Conservation (phyloP, 768 basidiomycete genomes). For the Boletus rubroflammeus region DNA sequence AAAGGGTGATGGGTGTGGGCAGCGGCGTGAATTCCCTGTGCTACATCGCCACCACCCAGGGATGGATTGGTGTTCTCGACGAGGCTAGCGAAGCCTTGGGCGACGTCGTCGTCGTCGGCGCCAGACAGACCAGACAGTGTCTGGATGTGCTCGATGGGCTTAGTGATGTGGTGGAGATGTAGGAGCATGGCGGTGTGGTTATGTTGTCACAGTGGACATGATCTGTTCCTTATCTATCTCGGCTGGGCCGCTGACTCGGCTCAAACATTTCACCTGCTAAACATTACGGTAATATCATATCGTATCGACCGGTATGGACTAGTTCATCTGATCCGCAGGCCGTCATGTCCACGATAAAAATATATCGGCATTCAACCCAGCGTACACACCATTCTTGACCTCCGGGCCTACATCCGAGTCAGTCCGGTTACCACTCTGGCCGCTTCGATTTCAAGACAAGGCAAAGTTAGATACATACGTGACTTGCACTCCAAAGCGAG, state of each 20-base stretch:
- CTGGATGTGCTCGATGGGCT: conserved; percentile 29
- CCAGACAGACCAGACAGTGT: conserved; percentile 12
- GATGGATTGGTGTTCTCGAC: conserved; percentile 18
- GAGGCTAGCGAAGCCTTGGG: conserved; percentile 17
- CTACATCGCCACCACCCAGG: conserved; percentile 11
- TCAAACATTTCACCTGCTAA: background rate
- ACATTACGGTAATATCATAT: too few species aligned
- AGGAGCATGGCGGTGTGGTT: conserved; percentile 13
- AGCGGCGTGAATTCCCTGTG: conserved; percentile 31
- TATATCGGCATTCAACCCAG: too few species aligned
- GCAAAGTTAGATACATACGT: too few species aligned
- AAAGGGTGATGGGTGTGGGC: conserved; percentile 35
- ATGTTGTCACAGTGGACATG: background rate
- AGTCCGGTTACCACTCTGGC: too few species aligned
- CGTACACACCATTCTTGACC: too few species aligned
- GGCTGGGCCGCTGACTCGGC: background rate
- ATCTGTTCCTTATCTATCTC: conserved; percentile 8
- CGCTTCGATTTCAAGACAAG: too few species aligned
- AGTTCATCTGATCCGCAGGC: background rate
- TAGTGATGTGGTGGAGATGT: conserved; percentile 16
- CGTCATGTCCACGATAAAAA: too few species aligned
- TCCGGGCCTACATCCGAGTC: too few species aligned
- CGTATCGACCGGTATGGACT: background rate
- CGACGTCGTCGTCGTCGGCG: conserved; percentile 20
- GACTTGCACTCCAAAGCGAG: too few species aligned